Percentiles rank a stretch among this genome's conserved stretches.
Evolutionary conservation across 192 early-diverging fungal species (phyloP).

Genomic region (Spizellomyces punctatus): DNA sequence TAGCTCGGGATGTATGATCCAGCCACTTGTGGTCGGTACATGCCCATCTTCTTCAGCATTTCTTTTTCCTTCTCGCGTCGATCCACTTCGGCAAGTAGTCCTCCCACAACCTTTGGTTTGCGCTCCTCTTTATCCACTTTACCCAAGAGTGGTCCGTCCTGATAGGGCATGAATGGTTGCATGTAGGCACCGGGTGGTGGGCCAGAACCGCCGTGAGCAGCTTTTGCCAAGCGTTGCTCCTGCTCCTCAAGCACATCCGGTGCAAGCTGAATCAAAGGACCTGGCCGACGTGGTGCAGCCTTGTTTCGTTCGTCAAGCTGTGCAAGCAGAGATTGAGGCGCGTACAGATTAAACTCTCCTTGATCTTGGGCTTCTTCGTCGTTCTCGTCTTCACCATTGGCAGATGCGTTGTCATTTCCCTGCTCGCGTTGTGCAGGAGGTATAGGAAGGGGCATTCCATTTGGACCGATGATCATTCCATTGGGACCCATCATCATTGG

Average conservation of each 20-base stretch:
- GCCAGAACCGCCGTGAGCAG: not conserved
- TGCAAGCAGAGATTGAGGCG: constrained; percentile 19
- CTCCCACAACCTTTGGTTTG: constrained; percentile 41
- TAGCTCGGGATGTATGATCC: constrained; percentile 23
- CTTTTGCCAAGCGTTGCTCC: constrained; percentile 20
- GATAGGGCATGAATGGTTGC: not conserved
- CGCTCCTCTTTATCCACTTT: constrained; percentile 26
- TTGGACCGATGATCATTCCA: constrained; percentile 27
- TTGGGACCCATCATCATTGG: constrained; percentile 30
- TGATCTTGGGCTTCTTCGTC: not conserved
- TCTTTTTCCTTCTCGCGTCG: constrained; percentile 46
- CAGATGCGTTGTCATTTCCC: too few species aligned
- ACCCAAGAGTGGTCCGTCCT: constrained; percentile 43
- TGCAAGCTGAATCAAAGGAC: constrained; percentile 26
- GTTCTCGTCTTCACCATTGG: not conserved
- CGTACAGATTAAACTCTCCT: constrained; percentile 19
- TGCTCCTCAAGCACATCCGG: constrained; percentile 18
- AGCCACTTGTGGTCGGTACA: constrained; percentile 15
- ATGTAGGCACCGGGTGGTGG: not conserved
- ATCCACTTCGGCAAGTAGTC: constrained; percentile 46
- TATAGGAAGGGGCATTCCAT: constrained; percentile 28
- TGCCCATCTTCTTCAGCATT: constrained; percentile 43
- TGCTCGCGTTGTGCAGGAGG: constrained; percentile 9
- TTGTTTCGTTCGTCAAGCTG: constrained; percentile 17
- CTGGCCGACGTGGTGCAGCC: constrained; percentile 8